These are phyloP conservation scores for Somion occarium DNA, from an alignment of 1,284 basidiomycete genomes.

Conservation along the genomic window DNA sequence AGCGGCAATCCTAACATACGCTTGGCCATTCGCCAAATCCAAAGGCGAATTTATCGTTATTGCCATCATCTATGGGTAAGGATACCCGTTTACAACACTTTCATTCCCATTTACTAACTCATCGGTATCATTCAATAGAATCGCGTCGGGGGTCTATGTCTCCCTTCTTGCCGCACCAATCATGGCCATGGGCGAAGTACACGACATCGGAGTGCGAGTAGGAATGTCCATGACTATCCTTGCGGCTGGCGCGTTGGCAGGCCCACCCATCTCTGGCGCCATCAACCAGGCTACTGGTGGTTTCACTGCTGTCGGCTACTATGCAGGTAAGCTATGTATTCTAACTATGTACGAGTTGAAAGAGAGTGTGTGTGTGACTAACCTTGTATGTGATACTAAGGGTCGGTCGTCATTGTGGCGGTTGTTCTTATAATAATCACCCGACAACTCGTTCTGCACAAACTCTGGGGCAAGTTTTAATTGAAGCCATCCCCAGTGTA, in stretches of 20 bases:
- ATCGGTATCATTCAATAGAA: conserved; percentile 1
- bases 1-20: conserved; percentile 25
- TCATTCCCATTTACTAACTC: not conserved
- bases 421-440: not conserved
- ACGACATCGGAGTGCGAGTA: conserved; percentile 25
- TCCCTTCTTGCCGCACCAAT: conserved; percentile 22
- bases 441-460: not conserved
- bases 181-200: conserved; percentile 21
- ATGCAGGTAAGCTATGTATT: conserved; percentile 20
- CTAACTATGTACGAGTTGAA: not conserved
- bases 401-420: conserved; percentile 4
- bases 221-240: conserved; percentile 27
- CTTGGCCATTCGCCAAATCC: conserved; percentile 27
- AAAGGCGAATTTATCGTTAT: conserved; percentile 19
- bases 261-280: conserved; percentile 30
- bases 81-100: not conserved
- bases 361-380: not conserved
- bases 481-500: not conserved
- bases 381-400: not conserved
- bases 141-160: conserved; percentile 15
- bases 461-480: conserved; percentile 1
- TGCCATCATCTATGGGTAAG: conserved; percentile 11
- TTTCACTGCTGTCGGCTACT: conserved; percentile 25
- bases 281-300: conserved; percentile 21
- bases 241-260: conserved; percentile 24